phyloP scores from a whole-genome alignment of 805 yeast genomes.

The Sugiyamaella chiloensis region DNA sequence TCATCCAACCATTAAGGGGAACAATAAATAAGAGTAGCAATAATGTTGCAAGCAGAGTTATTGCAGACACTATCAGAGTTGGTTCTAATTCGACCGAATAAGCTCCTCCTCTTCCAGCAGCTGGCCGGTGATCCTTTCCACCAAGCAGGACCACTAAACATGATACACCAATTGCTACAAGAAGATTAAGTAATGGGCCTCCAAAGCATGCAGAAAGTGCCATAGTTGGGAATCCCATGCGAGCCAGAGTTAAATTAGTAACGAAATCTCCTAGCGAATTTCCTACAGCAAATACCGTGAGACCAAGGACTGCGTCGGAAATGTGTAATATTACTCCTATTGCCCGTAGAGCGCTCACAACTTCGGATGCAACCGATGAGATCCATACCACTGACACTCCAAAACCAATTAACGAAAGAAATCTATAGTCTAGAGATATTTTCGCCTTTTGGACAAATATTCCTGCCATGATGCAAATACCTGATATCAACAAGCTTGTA shows the following conservation, averaged over 20 bases:
- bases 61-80: slow-evolving; percentile 42
- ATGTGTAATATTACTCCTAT: slow-evolving; percentile 57
- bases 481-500: background rate
- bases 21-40: slow-evolving; percentile 39
- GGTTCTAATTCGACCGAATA: slow-evolving; percentile 37
- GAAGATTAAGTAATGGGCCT: slow-evolving; percentile 74
- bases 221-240: slow-evolving; percentile 79
- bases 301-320: slow-evolving; percentile 77
- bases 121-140: slow-evolving; percentile 16
- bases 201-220: slow-evolving; percentile 97
- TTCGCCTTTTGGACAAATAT: background rate
- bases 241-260: slow-evolving; percentile 76
- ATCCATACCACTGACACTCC: slow-evolving; percentile 64
- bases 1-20: slow-evolving; percentile 42
- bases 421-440: background rate
- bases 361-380: slow-evolving; percentile 63
- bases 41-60: slow-evolving; percentile 40
- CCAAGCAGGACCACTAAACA: slow-evolving; percentile 48
- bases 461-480: background rate
- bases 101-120: no score
- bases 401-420: slow-evolving; percentile 51
- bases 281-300: slow-evolving; percentile 88
- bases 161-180: slow-evolving; percentile 78
- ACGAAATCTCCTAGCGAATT: slow-evolving; percentile 89
- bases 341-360: slow-evolving; percentile 60